A percentile compares a stretch with the other conserved stretches of the same genome.
Conservation (phyloP, 2,329 filamentous ascomycete species). For the Diplodia seriata region DNA sequence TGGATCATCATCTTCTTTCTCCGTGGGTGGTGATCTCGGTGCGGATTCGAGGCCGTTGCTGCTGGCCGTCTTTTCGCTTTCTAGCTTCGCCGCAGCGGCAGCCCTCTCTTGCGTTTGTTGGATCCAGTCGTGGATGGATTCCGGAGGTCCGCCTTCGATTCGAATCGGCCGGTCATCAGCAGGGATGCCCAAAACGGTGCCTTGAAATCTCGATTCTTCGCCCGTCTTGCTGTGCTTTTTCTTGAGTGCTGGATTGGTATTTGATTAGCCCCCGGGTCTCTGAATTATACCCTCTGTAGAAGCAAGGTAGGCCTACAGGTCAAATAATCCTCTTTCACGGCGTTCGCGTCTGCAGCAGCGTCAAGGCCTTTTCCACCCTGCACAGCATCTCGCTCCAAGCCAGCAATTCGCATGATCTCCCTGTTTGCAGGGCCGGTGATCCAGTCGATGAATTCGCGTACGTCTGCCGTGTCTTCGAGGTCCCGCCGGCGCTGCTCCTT, state of each 20-base stretch:
- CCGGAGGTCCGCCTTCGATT: conserved; percentile 77
- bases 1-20: conserved; percentile 11
- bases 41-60: conserved; percentile 7
- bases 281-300: conserved; percentile 34
- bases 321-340: conserved; percentile 55
- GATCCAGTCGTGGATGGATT: conserved; percentile 72
- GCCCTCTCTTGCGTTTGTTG: conserved; percentile 42
- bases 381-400: conserved; percentile 57
- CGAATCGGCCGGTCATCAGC: conserved; percentile 74
- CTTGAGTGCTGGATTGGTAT: conserved; percentile 68
- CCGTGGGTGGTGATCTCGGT: conserved; percentile 8
- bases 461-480: conserved; percentile 78
- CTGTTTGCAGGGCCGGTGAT: conserved; percentile 74
- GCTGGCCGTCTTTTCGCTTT: neutral
- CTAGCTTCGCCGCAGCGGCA: conserved; percentile 15
- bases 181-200: conserved; percentile 79
- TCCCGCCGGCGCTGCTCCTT: conserved; percentile 56
- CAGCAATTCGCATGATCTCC: conserved; percentile 82
- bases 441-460: conserved; percentile 82
- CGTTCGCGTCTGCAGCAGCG: conserved; percentile 47
- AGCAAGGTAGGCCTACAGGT: conserved; percentile 44
- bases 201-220: conserved; percentile 84
- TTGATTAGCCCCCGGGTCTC: neutral
- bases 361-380: conserved; percentile 54
- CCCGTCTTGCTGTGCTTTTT: conserved; percentile 91